Evolutionary conservation across 1,284 basidiomycete species (phyloP).

Genomic region (Ceratobasidium sp.): DNA sequence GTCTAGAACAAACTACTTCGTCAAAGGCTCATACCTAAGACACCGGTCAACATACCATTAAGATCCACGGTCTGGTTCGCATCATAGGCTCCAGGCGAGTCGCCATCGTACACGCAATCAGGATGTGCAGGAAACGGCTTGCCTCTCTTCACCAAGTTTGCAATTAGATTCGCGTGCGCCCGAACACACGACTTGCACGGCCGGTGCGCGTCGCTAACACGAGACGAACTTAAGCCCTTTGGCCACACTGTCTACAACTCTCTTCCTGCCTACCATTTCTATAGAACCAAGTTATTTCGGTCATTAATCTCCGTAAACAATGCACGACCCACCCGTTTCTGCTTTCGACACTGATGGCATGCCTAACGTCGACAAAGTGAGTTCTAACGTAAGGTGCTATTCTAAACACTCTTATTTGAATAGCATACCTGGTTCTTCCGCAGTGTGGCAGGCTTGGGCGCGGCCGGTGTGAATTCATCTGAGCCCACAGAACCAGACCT

Average conservation of each 20-base stretch:
- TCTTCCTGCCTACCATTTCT: conserved; percentile 32
- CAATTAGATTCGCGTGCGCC: conserved; percentile 39
- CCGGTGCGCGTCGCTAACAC: conserved; percentile 30
- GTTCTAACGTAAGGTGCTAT: conserved; percentile 1
- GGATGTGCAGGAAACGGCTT: conserved; percentile 42
- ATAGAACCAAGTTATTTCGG: conserved; percentile 12
- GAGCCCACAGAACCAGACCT: conserved; percentile 29
- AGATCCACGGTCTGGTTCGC: conserved; percentile 32
- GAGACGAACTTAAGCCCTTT: not conserved
- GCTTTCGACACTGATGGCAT: conserved; percentile 41
- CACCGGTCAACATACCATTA: conserved; percentile 18
- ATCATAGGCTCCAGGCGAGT: conserved; percentile 35
- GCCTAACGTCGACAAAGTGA: conserved; percentile 20
- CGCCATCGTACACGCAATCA: conserved; percentile 43
- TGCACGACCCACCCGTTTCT: conserved; percentile 38
- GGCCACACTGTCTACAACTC: not conserved
- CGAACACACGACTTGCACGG: conserved; percentile 44
- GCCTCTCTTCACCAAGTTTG: conserved; percentile 36
- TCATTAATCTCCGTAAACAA: conserved; percentile 6
- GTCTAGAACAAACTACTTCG: not conserved
- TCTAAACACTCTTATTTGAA: not conserved
- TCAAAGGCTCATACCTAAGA: not conserved
- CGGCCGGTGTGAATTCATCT: conserved; percentile 14
- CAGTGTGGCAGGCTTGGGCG: conserved; percentile 36
- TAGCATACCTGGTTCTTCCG: conserved; percentile 36